phyloP scores from a whole-genome alignment of 805 yeast genomes.

The Cyberlindnera xylosilytica region DNA sequence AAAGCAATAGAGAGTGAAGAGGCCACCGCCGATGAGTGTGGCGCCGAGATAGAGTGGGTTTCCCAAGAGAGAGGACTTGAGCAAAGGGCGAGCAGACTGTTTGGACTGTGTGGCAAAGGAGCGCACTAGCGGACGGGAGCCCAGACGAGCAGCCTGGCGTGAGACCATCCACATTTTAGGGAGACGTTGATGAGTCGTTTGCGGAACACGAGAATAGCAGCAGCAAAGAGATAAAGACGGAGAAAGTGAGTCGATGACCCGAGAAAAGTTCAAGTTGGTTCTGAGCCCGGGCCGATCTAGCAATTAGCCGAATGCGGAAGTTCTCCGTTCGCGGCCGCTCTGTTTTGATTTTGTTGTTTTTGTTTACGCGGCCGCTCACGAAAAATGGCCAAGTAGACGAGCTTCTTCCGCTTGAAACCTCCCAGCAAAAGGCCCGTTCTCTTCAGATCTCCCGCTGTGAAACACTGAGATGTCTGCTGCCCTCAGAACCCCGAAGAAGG shows the following conservation, averaged over 20 bases:
- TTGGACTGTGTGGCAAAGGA: conserved; percentile 4
- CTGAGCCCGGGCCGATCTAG: too few species aligned
- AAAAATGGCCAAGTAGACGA: too few species aligned
- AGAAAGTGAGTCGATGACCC: too few species aligned
- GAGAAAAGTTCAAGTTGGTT: too few species aligned
- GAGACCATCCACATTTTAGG: conserved; percentile 1
- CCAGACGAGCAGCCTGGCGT: conserved; percentile 2
- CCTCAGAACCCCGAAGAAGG: conserved; percentile 28
- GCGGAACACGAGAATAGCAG: not conserved
- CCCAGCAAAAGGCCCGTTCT: too few species aligned
- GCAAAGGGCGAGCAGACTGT: conserved; percentile 6
- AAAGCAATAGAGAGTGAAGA: conserved; percentile 51
- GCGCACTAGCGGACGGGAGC: conserved; percentile 4
- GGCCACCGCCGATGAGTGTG: conserved; percentile 20
- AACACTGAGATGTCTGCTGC: conserved; percentile 19
- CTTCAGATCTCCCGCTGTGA: too few species aligned
- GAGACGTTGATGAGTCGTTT: not conserved
- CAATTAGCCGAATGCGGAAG: not conserved
- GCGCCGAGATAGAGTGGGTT: conserved; percentile 8
- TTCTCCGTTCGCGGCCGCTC: conserved; percentile 1
- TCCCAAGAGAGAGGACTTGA: conserved; percentile 10
- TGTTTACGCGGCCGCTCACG: conserved; percentile 3
- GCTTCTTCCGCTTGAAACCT: too few species aligned
- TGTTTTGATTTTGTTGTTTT: conserved; percentile 9
- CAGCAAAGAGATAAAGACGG: not conserved